These are phyloP conservation scores for Fusarium vanettenii DNA, from an alignment of 2,329 filamentous ascomycete species.

Conservation along the genomic window DNA sequence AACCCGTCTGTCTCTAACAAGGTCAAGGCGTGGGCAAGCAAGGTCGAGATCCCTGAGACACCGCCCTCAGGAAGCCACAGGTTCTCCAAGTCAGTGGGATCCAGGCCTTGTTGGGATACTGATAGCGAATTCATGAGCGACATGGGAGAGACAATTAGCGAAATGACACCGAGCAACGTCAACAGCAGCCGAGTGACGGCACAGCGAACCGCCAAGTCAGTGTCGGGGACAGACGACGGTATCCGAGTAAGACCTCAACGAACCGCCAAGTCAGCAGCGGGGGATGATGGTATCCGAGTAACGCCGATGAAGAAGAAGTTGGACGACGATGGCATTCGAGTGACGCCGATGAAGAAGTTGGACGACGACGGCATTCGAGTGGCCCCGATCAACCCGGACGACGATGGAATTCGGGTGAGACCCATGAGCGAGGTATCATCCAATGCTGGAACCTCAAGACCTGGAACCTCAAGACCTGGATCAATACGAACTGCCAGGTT, in stretches of 20 bases:
- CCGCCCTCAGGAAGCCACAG: slow-evolving; percentile 51
- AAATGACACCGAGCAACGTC: slow-evolving; percentile 44
- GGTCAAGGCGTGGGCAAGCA: slow-evolving; percentile 71
- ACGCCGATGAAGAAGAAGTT: slow-evolving; percentile 51
- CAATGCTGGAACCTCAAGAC: slow-evolving; percentile 35
- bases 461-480: slow-evolving; percentile 29
- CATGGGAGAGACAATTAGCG: slow-evolving; percentile 42
- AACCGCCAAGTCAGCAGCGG: slow-evolving; percentile 39
- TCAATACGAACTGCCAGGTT: slow-evolving; percentile 39
- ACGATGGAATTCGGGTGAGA: slow-evolving; percentile 49
- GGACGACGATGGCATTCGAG: slow-evolving; percentile 50
- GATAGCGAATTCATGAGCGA: slow-evolving; percentile 46
- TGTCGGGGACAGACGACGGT: slow-evolving; percentile 52
- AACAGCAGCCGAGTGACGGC: slow-evolving; percentile 35
- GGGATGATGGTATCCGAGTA: slow-evolving; percentile 59
- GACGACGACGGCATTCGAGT: slow-evolving; percentile 50
- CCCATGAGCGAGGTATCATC: slow-evolving; percentile 46
- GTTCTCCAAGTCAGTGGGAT: slow-evolving; percentile 50
- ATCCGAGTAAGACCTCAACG: slow-evolving; percentile 49
- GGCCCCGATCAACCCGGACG: slow-evolving; percentile 39
- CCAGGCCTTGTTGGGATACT: slow-evolving; percentile 37
- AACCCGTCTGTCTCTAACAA: slow-evolving; percentile 69
- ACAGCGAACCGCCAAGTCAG: slow-evolving; percentile 38
- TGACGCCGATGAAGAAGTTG: slow-evolving; percentile 40
- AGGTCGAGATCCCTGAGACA: slow-evolving; percentile 62